phyloP scores from a whole-genome alignment of 306 rosid species.

The Prunus kanzakura region DNA sequence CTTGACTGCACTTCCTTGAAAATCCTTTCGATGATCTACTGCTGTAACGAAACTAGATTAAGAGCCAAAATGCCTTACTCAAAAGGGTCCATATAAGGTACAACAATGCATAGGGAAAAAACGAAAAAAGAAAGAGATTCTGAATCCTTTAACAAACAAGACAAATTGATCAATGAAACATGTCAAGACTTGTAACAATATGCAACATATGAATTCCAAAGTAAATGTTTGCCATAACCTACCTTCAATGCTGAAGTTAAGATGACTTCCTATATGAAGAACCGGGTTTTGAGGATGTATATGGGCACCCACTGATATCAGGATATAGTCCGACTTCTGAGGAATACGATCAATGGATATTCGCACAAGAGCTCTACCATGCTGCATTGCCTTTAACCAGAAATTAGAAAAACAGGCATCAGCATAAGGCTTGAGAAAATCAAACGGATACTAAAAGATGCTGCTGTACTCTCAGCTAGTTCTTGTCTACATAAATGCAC shows the following conservation, averaged over 20 bases:
- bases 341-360: slow-evolving; percentile 53
- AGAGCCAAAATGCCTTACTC: too few species aligned
- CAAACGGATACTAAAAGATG: slow-evolving; percentile 4
- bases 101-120: too few species aligned
- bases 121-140: not conserved
- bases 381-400: slow-evolving; percentile 67
- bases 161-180: not conserved
- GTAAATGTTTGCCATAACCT: slow-evolving; percentile 19
- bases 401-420: slow-evolving; percentile 24
- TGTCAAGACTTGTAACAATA: not conserved
- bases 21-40: too few species aligned
- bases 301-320: slow-evolving; percentile 80
- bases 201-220: not conserved
- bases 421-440: slow-evolving; percentile 12
- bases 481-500: not conserved
- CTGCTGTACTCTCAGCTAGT: not conserved
- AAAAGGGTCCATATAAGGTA: too few species aligned
- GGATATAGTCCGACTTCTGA: slow-evolving; percentile 73
- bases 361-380: slow-evolving; percentile 83
- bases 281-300: slow-evolving; percentile 83
- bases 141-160: not conserved
- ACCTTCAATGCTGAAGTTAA: slow-evolving; percentile 83
- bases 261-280: slow-evolving; percentile 59
- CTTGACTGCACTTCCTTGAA: too few species aligned
- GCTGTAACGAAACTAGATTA: too few species aligned